Percentiles rank a stretch among this genome's conserved stretches.
Conservation (phyloP, 371 early-diverging fungal genomes). For the Capniomyces stellatus region DNA sequence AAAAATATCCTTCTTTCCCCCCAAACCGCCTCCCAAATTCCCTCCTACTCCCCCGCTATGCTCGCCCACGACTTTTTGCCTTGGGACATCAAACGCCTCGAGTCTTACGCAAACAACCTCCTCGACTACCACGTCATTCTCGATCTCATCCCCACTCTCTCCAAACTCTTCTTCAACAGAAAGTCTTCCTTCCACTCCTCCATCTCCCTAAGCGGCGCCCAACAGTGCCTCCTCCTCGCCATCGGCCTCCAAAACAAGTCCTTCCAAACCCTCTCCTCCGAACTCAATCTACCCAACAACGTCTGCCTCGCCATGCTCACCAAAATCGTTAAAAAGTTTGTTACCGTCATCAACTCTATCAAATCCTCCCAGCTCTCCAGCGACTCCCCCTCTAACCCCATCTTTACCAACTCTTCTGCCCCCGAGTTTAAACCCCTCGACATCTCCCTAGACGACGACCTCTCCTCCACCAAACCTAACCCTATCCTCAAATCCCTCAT, state of each 20-base stretch:
- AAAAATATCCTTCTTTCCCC: constrained; percentile 15
- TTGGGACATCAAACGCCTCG: constrained; percentile 87
- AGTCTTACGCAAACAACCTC: constrained; percentile 81
- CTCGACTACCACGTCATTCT: constrained; percentile 92
- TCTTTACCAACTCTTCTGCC: too few species aligned
- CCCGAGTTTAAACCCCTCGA: too few species aligned
- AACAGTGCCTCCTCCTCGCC: constrained; percentile 67
- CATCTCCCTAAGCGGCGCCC: constrained; percentile 66
- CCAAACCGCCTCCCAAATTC: not conserved
- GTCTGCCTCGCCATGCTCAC: constrained; percentile 87
- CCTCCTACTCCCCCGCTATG: constrained; percentile 9
- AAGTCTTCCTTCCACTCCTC: constrained; percentile 15
- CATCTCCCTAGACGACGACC: too few species aligned
- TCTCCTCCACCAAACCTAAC: not conserved
- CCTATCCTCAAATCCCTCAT: not conserved
- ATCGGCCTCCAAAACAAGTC: constrained; percentile 84
- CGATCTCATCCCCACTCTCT: constrained; percentile 73
- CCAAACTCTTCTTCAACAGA: constrained; percentile 55
- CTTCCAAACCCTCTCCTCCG: constrained; percentile 66
- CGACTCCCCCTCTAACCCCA: not conserved
- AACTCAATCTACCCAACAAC: constrained; percentile 59
- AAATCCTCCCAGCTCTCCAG: not conserved
- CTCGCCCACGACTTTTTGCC: constrained; percentile 49
- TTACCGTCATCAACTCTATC: not conserved
- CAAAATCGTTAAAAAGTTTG: constrained; percentile 58